Percentiles rank a stretch among this genome's conserved stretches.
phyloP scores from a whole-genome alignment of 768 basidiomycete species.

The Sarcomyxa edulis region DNA sequence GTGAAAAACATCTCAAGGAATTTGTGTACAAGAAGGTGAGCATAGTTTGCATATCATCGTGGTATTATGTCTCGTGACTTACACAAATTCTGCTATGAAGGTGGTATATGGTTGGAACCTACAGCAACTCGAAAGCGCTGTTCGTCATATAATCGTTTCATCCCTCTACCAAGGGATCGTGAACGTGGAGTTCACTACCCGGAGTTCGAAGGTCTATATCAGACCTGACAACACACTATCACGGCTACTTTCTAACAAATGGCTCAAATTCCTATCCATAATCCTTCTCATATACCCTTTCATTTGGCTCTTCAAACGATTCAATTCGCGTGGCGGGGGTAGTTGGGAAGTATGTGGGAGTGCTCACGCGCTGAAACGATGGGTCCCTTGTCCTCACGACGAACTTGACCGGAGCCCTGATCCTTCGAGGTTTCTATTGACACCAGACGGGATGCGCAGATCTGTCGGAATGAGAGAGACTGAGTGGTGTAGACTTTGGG shows the following conservation, averaged over 20 bases:
- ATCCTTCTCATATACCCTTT: constrained; percentile 72
- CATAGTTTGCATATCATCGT: constrained; percentile 3
- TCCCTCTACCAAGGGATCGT: constrained; percentile 41
- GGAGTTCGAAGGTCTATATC: constrained; percentile 49
- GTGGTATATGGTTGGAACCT: constrained; percentile 46
- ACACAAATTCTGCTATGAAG: constrained; percentile 19
- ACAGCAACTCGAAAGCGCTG: constrained; percentile 29
- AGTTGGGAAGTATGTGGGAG: constrained; percentile 73
- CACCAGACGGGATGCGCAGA: constrained; percentile 29
- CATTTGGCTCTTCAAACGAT: constrained; percentile 75
- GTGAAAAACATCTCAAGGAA: constrained; percentile 68
- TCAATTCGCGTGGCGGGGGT: constrained; percentile 63
- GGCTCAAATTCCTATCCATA: constrained; percentile 65
- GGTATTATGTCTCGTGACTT: background rate
- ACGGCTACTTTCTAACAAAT: constrained; percentile 61
- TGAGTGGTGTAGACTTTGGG: constrained; percentile 79
- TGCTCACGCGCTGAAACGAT: constrained; percentile 66
- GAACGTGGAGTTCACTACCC: constrained; percentile 44
- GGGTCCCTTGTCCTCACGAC: constrained; percentile 20
- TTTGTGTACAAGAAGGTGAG: constrained; percentile 68
- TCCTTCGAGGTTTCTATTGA: constrained; percentile 21
- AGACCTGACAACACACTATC: constrained; percentile 65
- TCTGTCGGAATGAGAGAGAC: constrained; percentile 63
- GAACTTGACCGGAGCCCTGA: background rate
- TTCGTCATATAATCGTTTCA: constrained; percentile 35